A percentile compares a stretch with the other conserved stretches of the same genome.
These are phyloP conservation scores for Cutaneotrichosporon sp. DNA, from an alignment of 1,284 basidiomycete genomes.

Conservation along the genomic window DNA sequence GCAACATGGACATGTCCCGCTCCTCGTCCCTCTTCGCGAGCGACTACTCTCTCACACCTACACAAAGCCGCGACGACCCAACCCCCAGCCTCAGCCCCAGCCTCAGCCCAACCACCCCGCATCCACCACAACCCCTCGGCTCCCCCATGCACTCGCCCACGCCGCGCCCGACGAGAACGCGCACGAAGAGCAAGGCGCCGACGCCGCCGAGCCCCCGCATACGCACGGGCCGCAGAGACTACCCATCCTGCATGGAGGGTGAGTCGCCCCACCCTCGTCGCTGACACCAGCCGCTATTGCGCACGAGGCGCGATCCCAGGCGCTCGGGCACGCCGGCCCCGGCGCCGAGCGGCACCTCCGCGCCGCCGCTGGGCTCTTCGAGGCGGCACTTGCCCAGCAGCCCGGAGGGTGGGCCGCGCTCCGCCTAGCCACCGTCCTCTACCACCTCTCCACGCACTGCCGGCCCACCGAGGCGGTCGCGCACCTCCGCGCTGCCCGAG, in stretches of 20 bases:
- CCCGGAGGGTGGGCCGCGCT: conserved; percentile 38
- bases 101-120: background rate
- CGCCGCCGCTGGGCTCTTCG: conserved; percentile 45
- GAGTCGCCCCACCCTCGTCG: conserved; percentile 22
- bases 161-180: background rate
- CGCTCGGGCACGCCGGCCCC: conserved; percentile 41
- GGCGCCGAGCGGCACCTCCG: conserved; percentile 49
- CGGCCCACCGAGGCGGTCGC: conserved; percentile 30
- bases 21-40: conserved; percentile 1
- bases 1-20: background rate
- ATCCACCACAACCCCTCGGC: background rate
- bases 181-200: background rate
- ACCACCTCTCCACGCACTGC: conserved; percentile 42
- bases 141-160: background rate
- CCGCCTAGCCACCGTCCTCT: conserved; percentile 40
- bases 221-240: background rate
- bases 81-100: background rate
- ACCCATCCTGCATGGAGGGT: conserved; percentile 45
- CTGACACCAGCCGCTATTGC: conserved; percentile 36
- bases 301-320: conserved; percentile 45
- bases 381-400: conserved; percentile 32
- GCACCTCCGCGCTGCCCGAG: conserved; percentile 38
- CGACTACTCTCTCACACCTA: conserved; percentile 2
- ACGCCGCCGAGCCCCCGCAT: background rate
- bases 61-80: background rate